Percentiles rank a stretch among this genome's conserved stretches.
phyloP scores from a whole-genome alignment of 305 asterid species.

The Petunia hybrid region DNA sequence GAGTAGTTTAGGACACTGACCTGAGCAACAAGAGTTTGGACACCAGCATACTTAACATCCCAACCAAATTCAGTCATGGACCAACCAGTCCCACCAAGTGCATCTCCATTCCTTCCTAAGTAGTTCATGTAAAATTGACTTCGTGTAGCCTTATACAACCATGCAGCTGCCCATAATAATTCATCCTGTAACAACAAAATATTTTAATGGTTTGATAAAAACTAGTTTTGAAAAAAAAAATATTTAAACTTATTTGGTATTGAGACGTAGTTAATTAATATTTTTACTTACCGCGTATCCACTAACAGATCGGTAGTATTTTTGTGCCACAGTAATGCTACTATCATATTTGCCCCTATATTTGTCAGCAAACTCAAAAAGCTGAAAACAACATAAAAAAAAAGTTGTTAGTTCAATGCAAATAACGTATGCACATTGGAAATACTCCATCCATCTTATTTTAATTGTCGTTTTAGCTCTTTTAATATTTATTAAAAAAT shows the following conservation, averaged over 20 bases:
- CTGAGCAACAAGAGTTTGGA: conserved; percentile 91
- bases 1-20: conserved; percentile 36
- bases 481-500: too few relatives aligned
- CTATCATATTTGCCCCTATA: conserved; percentile 98
- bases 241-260: neutral
- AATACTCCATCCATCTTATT: too few relatives aligned
- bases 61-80: conserved; percentile 97
- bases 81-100: conserved; percentile 99
- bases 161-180: conserved; percentile 97
- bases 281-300: conserved; percentile 72
- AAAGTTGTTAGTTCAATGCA: neutral
- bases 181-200: conserved; percentile 64
- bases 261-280: neutral
- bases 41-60: conserved; percentile 99
- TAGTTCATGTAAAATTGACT: conserved; percentile 77
- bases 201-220: too few relatives aligned
- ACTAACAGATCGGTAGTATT: conserved; percentile 98
- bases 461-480: too few relatives aligned
- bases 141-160: conserved; percentile 94
- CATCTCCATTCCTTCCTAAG: conserved; percentile 80
- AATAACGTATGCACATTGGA: neutral
- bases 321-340: conserved; percentile 89
- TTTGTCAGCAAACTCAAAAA: conserved; percentile 92
- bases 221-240: too few relatives aligned
- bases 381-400: conserved; percentile 57